Evolutionary conservation across 1,284 basidiomycete genomes (phyloP).

Genomic region (Cerrena zonata): DNA sequence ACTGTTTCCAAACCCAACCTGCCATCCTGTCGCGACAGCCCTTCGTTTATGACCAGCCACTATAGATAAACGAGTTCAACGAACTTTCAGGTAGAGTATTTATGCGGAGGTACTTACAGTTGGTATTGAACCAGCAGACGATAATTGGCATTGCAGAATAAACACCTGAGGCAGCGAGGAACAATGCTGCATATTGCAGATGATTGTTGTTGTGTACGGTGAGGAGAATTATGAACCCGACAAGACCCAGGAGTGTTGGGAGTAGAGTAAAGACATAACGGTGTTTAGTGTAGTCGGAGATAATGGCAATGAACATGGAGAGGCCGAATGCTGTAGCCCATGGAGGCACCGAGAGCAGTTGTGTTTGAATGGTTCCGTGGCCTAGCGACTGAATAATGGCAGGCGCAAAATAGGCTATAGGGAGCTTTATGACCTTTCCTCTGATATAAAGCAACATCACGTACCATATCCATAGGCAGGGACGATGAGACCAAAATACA

Average conservation of each 20-base stretch:
- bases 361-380: conserved; percentile 36
- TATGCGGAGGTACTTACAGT: conserved; percentile 14
- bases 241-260: conserved; percentile 13
- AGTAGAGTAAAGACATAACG: conserved; percentile 19
- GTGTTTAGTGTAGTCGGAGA: conserved; percentile 16
- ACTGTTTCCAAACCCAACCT: conserved; percentile 23
- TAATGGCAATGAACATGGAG: conserved; percentile 19
- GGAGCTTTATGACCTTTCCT: neutral
- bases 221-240: conserved; percentile 19
- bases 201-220: conserved; percentile 15
- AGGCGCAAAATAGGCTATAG: conserved; percentile 23
- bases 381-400: conserved; percentile 34
- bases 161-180: conserved; percentile 20
- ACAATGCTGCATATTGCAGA: conserved; percentile 22
- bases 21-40: conserved; percentile 18
- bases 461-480: conserved; percentile 21
- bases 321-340: conserved; percentile 27
- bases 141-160: conserved; percentile 23
- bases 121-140: conserved; percentile 25
- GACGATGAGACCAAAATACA: conserved; percentile 23
- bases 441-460: neutral
- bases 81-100: too few species aligned
- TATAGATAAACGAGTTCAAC: too few species aligned
- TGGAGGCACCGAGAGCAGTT: conserved; percentile 46
- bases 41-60: conserved; percentile 17